A percentile compares a stretch with the other conserved stretches of the same genome.
phyloP scores from a whole-genome alignment of 2,329 filamentous ascomycete genomes.

The Colletotrichum sp. region DNA sequence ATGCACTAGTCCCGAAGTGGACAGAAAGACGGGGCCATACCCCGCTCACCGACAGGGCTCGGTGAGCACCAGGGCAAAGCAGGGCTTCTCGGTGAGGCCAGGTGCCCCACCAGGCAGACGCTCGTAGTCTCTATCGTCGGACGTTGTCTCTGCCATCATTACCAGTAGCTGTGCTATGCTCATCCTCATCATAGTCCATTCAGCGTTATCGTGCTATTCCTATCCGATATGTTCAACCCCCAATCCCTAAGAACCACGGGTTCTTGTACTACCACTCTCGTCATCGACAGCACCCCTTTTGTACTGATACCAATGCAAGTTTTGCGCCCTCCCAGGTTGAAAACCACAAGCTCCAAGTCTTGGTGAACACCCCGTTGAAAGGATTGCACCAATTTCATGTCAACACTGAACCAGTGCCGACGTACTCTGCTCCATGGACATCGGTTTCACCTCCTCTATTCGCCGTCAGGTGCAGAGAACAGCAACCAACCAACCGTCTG shows the following conservation, averaged over 20 bases:
- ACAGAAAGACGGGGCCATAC: neutral
- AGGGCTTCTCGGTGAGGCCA: neutral
- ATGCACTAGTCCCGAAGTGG: constrained; percentile 15
- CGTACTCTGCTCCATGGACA: neutral
- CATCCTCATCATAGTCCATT: neutral
- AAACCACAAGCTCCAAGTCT: neutral
- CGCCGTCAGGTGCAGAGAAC: neutral
- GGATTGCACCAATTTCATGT: neutral
- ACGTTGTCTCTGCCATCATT: neutral
- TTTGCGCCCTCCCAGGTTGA: neutral
- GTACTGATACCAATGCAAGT: neutral
- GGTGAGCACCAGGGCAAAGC: neutral
- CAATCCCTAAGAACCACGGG: neutral
- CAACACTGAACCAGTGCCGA: neutral
- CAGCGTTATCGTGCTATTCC: neutral
- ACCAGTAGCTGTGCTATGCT: neutral
- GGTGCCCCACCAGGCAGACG: neutral
- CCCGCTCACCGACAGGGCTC: neutral
- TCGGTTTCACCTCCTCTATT: neutral
- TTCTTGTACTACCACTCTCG: neutral
- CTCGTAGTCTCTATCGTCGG: neutral
- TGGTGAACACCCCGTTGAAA: neutral
- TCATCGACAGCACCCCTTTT: neutral
- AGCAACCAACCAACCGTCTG: neutral
- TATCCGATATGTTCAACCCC: neutral